Evolutionary conservation across 345 rosid genomes (phyloP).

Genomic region (Eucalyptus decipiens): DNA sequence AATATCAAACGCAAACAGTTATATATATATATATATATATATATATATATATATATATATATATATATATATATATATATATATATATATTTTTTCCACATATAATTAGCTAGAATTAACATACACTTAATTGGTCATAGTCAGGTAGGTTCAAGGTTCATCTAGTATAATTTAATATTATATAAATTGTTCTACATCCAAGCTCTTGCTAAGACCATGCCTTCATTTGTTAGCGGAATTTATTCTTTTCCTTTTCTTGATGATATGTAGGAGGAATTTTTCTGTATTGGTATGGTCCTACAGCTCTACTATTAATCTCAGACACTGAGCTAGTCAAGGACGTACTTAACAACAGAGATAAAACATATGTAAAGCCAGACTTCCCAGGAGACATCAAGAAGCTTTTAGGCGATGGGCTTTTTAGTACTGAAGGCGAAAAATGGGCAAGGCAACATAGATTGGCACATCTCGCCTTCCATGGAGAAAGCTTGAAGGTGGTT

Average conservation of each 20-base stretch:
- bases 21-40: no score
- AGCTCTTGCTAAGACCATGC: no score
- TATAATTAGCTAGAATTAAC: no score
- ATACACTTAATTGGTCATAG: no score
- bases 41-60: no score
- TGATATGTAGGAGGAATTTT: background rate
- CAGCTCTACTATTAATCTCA: background rate
- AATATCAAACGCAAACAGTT: no score
- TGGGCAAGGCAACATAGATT: constrained; percentile 26
- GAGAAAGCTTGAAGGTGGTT: constrained; percentile 22
- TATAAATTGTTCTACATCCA: background rate
- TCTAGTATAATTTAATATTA: no score
- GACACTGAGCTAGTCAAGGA: background rate
- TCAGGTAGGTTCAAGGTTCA: no score
- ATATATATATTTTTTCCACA: no score
- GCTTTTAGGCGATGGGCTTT: constrained; percentile 27
- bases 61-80: no score
- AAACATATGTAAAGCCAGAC: background rate
- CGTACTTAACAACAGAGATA: constrained; percentile 8
- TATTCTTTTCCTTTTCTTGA: background rate
- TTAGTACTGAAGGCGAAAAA: constrained; percentile 9
- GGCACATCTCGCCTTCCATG: constrained; percentile 34
- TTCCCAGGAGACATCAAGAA: background rate
- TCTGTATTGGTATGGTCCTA: background rate
- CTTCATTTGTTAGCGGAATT: no score